Evolutionary conservation across 1,284 basidiomycete species (phyloP), one percentile per base, ranked within the genome.

Genomic region (Pseudozyma tsukubaensis): DNA sequence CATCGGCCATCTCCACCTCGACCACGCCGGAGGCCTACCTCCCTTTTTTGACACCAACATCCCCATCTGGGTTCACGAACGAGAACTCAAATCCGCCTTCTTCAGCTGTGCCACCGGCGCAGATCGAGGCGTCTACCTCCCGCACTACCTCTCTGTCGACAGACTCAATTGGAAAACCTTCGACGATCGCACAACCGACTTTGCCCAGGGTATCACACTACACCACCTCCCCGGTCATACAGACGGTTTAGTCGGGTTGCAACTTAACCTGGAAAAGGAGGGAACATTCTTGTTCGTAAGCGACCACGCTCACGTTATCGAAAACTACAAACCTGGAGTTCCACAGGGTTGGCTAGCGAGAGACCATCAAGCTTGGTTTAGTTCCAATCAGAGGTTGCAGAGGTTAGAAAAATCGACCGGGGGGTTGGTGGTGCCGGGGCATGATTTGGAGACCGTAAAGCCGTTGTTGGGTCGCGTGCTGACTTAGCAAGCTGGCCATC

Each of bases 211-310:
- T n/a, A 64, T 83, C 54, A 74, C 76, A 3, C 57, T 83, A 0
- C 80, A 82, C 57, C 79, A 81, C 43, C 66, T 80, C 1, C 82
- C 82, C 12, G 82, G 82, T 13, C 82, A 83, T 53, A 80, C 81
- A 4, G 77, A 74, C 10, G 82, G 82, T 19, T 48, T 83, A n/a
- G 64, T 78, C 50, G 79, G 72, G 6, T 37, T 83, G 48, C 81
- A 81, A 65, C 35, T 82, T 48, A 80, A 82, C 53, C 36, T 80
- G 18, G 68, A 71, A 11, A 71, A 79, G 9, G 63, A 71, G 13
- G 79, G 77, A n/a, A 80, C 76, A 5, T 77, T 72, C 54, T 36
- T 80, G 34, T 78, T 79, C 45, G 50, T 78, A 42, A 64, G 59
- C 29, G 76, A 78, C 40, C 78, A 80, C 21, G 73, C 68, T 4